Conservation (phyloP, 306 rosid species). For the Inga laurina region DNA sequence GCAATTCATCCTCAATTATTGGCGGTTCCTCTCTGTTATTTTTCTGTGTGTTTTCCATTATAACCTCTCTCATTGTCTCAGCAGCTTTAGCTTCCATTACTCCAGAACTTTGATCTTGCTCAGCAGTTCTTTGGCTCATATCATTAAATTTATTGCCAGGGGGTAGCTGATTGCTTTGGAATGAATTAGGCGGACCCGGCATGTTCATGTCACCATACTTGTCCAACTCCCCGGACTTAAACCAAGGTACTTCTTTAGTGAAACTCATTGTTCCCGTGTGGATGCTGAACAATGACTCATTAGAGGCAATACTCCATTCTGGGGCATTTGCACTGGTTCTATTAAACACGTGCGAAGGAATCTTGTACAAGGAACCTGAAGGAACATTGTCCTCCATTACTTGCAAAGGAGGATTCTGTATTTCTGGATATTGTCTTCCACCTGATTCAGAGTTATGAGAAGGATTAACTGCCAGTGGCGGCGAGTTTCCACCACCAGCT, state of each 20-base stretch:
- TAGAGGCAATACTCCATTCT: constrained; percentile 76
- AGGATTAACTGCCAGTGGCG: neutral
- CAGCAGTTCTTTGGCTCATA: constrained; percentile 10
- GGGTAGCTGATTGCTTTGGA: constrained; percentile 6
- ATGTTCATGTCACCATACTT: neutral
- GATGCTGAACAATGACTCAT: constrained; percentile 85
- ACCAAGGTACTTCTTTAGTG: constrained; percentile 50
- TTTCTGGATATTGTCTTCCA: constrained; percentile 14
- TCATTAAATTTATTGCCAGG: constrained; percentile 28
- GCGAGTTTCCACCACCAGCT: neutral
- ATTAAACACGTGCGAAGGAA: constrained; percentile 63
- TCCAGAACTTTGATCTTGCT: constrained; percentile 20
- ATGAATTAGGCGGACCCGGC: neutral
- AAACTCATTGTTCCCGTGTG: constrained; percentile 82
- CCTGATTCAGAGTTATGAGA: neutral
- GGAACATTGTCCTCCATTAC: constrained; percentile 54
- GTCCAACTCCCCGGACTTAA: constrained; percentile 34
- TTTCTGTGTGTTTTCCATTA: constrained; percentile 52
- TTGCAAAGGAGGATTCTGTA: constrained; percentile 61
- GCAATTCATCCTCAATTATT: neutral
- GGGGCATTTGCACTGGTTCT: constrained; percentile 50
- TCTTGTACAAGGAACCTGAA: constrained; percentile 30
- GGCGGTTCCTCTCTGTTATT: neutral
- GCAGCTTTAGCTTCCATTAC: constrained; percentile 61
- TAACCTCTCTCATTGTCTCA: constrained; percentile 75